phyloP scores from a whole-genome alignment of 495 filamentous ascomycete species.

The Penicillium salamii region DNA sequence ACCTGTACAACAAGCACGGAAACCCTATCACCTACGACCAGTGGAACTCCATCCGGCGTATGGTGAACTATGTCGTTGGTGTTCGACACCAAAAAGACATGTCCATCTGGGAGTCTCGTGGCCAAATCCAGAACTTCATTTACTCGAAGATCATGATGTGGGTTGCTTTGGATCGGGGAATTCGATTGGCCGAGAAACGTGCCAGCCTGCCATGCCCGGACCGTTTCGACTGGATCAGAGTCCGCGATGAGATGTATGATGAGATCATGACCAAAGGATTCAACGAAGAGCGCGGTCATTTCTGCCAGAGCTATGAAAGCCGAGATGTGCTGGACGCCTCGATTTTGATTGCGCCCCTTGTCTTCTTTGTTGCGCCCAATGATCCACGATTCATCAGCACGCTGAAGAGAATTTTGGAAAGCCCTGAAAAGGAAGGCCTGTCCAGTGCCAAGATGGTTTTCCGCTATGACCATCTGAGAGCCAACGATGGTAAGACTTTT shows the following conservation, averaged over 20 bases:
- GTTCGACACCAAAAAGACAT: constrained; percentile 60
- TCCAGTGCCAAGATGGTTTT: constrained; percentile 70
- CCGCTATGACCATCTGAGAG: constrained; percentile 61
- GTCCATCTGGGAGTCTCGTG: constrained; percentile 77
- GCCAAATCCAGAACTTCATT: constrained; percentile 67
- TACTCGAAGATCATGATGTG: constrained; percentile 76
- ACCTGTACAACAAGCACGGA: constrained; percentile 74
- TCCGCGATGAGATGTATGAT: constrained; percentile 64
- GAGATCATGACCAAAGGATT: constrained; percentile 70
- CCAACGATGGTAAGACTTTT: constrained; percentile 58
- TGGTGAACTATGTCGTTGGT: constrained; percentile 50
- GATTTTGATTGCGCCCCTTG: constrained; percentile 68
- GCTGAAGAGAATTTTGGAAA: constrained; percentile 61
- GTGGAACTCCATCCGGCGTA: constrained; percentile 59
- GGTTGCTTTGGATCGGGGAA: constrained; percentile 70
- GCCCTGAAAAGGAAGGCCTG: constrained; percentile 68
- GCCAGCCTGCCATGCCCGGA: constrained; percentile 65
- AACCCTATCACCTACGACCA: constrained; percentile 72
- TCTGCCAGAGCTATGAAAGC: constrained; percentile 70
- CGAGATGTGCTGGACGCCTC: constrained; percentile 65
- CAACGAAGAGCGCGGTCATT: constrained; percentile 60
- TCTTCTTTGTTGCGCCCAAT: constrained; percentile 72
- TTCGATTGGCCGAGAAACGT: constrained; percentile 68
- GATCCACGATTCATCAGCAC: constrained; percentile 69
- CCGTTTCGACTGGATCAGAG: constrained; percentile 56